Base-by-base conservation (phyloP, 2,329 filamentous ascomycete genomes). In the Trichoderma sp. region DNA sequence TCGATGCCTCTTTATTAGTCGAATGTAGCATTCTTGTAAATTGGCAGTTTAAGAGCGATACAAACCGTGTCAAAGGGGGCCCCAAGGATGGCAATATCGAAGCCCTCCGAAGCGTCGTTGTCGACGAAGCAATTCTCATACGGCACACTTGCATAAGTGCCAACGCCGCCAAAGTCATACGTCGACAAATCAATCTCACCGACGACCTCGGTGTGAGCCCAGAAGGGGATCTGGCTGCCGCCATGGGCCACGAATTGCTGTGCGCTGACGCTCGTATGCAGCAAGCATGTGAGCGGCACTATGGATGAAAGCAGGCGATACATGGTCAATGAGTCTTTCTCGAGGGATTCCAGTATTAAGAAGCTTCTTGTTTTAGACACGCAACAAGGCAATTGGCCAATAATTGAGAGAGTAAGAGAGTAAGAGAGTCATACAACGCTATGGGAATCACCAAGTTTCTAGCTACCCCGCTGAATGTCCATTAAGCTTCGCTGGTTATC, bases 31-130 rank as follows among this genome's bases (percentile, higher is more conserved):
- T 5, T 12, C 9, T 5, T 29, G 3, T 29, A n/a, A 32, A n/a
- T 29, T 12, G n/a, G 34, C 13, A 42, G 32, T 15, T 5, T 9
- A 25, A 13, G 2, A 4, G 8, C 13, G 19, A 13, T 39, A 70
- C 73, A 27, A 9, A 76, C 75, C 6, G 74, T 76, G 35, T 76
- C 75, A 67, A 74, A 73, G 7, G 74, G 74, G 4, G 75, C 75
- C 4, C 75, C 74, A 8, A 76, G 70, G 37, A 76, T 69, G 29
- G 74, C 75, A 69, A 76, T 75, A 42, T 76, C 75, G 29, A 73
- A 76, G 15, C 32, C 57, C 19, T 67, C 68, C 0, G 63, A 61
- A 12, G 58, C 64, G 0, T 67, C 66, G 3, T 71, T 70, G 2
- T 72, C 58, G 4, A 67, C 63, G 50, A 75, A 76, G 65, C 74